A percentile compares a stretch with the other conserved stretches of the same genome.
Evolutionary conservation across 1,284 basidiomycete species (phyloP).

Genomic region (Trichosporon sp.): DNA sequence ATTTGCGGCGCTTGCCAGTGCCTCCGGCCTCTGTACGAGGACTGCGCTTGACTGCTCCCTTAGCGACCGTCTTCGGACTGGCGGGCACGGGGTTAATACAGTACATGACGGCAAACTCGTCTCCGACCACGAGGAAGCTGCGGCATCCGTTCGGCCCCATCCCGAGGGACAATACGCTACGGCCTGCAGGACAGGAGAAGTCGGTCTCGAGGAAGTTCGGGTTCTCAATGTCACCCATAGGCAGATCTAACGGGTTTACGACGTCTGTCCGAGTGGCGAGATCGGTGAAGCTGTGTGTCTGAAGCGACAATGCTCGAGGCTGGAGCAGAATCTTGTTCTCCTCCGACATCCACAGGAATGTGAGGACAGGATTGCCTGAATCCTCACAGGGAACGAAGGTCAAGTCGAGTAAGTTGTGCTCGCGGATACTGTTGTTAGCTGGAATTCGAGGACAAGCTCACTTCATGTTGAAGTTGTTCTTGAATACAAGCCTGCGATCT

Average conservation of each 20-base stretch:
- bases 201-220: constrained; percentile 51
- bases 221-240: constrained; percentile 27
- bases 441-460: constrained; percentile 32
- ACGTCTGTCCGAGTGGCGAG: constrained; percentile 60
- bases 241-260: constrained; percentile 58
- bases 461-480: constrained; percentile 54
- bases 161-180: constrained; percentile 42
- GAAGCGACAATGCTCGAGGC: constrained; percentile 64
- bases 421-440: constrained; percentile 64
- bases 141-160: constrained; percentile 20
- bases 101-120: constrained; percentile 52
- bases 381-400: constrained; percentile 63
- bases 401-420: constrained; percentile 72
- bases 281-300: constrained; percentile 59
- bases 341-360: constrained; percentile 62
- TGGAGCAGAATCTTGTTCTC: constrained; percentile 63
- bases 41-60: constrained; percentile 39
- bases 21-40: constrained; percentile 45
- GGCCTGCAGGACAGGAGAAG: constrained; percentile 51
- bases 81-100: neutral
- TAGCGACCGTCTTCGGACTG: constrained; percentile 14
- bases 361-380: constrained; percentile 60
- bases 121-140: constrained; percentile 47
- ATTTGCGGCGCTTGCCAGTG: constrained; percentile 46
- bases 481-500: constrained; percentile 41